Conservation (phyloP, 2,329 filamentous ascomycete genomes). For the Talaromyces atroroseus region DNA sequence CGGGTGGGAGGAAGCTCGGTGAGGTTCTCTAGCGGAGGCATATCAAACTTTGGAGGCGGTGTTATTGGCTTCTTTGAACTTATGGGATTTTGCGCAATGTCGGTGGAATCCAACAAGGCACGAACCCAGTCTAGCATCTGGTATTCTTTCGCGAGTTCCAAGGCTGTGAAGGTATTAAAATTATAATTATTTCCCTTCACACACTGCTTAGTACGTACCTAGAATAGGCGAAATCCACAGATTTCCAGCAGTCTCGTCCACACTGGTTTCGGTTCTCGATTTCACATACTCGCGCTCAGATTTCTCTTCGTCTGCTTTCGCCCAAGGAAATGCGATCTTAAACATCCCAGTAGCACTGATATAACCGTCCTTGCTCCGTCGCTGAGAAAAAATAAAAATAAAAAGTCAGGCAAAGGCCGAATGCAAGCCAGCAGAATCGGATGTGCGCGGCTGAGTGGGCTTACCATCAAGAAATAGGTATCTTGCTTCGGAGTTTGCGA, state of each 20-base stretch:
- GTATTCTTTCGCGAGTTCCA: constrained; percentile 82
- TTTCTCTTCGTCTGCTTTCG: constrained; percentile 54
- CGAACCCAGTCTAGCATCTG: constrained; percentile 79
- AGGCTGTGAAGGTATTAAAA: constrained; percentile 52
- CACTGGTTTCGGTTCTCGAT: constrained; percentile 70
- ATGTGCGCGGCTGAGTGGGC: constrained; percentile 18
- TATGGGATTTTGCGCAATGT: constrained; percentile 63
- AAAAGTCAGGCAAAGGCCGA: not conserved
- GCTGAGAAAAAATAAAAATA: constrained; percentile 32
- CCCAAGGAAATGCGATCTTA: constrained; percentile 64
- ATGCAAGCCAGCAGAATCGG: not conserved
- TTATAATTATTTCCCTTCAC: not conserved
- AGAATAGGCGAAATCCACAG: constrained; percentile 84
- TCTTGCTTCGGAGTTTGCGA: constrained; percentile 59
- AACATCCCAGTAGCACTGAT: constrained; percentile 66
- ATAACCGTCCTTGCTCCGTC: constrained; percentile 61
- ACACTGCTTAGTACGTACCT: constrained; percentile 42
- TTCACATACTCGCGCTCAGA: constrained; percentile 71
- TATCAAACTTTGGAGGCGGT: constrained; percentile 73
- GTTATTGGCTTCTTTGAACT: constrained; percentile 70
- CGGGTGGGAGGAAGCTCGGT: constrained; percentile 25
- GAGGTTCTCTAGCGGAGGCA: constrained; percentile 35
- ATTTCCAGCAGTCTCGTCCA: constrained; percentile 91
- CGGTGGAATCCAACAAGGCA: constrained; percentile 82
- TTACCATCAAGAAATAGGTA: constrained; percentile 90